Conservation (phyloP, 169 alveolate genomes). For the Plasmodium vinckei region DNA sequence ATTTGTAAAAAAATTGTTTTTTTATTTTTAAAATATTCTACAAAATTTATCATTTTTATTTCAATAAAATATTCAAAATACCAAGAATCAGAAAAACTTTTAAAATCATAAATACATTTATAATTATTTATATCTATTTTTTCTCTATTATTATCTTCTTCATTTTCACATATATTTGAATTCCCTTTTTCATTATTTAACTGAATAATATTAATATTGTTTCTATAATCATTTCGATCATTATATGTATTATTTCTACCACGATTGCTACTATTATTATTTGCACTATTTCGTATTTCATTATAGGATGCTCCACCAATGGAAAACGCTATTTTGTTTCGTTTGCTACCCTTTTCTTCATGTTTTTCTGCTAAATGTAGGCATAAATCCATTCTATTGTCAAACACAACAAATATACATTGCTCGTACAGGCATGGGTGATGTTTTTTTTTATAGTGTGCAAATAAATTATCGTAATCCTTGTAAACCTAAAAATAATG, state of each 20-base stretch:
- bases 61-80: conserved; percentile 70
- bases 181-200: background rate
- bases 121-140: conserved; percentile 13
- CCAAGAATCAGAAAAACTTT: conserved; percentile 64
- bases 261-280: background rate
- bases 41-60: conserved; percentile 34
- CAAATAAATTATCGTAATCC: conserved; percentile 74
- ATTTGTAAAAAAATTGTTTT: conserved; percentile 35
- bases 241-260: background rate
- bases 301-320: conserved; percentile 68
- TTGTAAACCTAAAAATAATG: conserved; percentile 69
- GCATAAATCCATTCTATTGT: conserved; percentile 78
- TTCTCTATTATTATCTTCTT: conserved; percentile 6
- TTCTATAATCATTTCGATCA: background rate
- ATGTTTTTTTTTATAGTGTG: conserved; percentile 79
- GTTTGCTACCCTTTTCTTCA: conserved; percentile 63
- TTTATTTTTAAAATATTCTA: conserved; percentile 25
- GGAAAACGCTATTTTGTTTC: conserved; percentile 55
- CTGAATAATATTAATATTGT: background rate
- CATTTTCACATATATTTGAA: background rate
- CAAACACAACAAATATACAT: conserved; percentile 82
- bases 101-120: conserved; percentile 72
- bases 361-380: conserved; percentile 79
- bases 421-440: conserved; percentile 82
- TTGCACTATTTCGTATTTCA: conserved; percentile 41